Conservation (phyloP, 2,329 filamentous ascomycete species). For the Pezicula neosporulosa region DNA sequence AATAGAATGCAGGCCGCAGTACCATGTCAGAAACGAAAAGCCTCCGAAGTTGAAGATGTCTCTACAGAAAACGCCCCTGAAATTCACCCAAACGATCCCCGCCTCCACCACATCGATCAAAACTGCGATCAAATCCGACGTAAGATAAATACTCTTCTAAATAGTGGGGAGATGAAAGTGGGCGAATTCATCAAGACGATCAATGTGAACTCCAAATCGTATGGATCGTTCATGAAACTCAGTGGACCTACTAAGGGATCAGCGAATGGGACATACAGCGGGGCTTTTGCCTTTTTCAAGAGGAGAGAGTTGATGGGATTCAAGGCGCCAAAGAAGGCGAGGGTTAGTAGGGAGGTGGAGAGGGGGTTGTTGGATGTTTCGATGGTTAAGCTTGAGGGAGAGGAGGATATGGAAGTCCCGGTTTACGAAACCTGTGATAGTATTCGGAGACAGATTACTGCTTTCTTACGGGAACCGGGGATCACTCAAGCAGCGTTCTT, state of each 20-base stretch:
- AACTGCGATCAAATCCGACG: conserved; percentile 33
- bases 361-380: conserved; percentile 34
- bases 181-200: conserved; percentile 38
- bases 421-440: conserved; percentile 57
- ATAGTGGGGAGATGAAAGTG: conserved; percentile 38
- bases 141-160: conserved; percentile 38
- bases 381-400: conserved; percentile 40
- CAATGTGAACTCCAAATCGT: conserved; percentile 31
- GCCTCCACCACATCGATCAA: conserved; percentile 5
- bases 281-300: conserved; percentile 44
- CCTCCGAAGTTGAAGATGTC: conserved; percentile 6
- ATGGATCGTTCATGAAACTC: conserved; percentile 46
- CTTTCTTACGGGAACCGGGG: conserved; percentile 41
- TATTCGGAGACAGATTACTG: conserved; percentile 52
- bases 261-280: conserved; percentile 30
- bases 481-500: conserved; percentile 50
- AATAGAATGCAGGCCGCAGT: background rate
- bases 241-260: conserved; percentile 36
- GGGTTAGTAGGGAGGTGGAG: conserved; percentile 28
- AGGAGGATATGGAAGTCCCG: conserved; percentile 40
- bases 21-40: conserved; percentile 11
- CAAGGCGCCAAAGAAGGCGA: conserved; percentile 29
- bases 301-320: conserved; percentile 45
- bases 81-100: conserved; percentile 10
- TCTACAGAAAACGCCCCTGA: conserved; percentile 1